Base-by-base conservation (phyloP, 352 stramenopile species). In the Phytophthora foliorum region DNA sequence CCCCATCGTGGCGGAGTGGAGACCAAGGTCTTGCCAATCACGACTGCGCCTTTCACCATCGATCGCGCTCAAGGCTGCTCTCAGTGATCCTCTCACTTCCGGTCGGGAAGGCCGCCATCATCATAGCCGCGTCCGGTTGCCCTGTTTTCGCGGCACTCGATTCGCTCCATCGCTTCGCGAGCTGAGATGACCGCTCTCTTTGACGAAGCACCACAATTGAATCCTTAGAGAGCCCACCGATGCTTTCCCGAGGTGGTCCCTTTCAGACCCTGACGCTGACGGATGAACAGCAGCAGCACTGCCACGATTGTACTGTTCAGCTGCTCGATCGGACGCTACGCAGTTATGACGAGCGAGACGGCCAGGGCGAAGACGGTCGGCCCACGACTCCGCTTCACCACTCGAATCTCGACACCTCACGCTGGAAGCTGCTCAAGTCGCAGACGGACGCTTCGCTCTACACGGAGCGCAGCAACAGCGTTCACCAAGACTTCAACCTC, bases 321-420 rank as follows among this genome's bases (percentile, higher is more conserved):
- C 39, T 77, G 7, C 58, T 77, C 2, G 65, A 77, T 51, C 64
- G 69, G 39, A 77, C 69, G 16, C 48, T 77, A 22, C 69, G 64
- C 53, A 66, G 44, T 31, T 77, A 77, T 29, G 69, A 77, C 42
- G 63, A 77, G 11, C 61, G 67, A 9, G 67, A 71, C 24, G 49
- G 51, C 14, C 58, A 69, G 21, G 16, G 32, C 1, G 19, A 59
- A 22, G 57, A 63, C 24, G 54, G 49, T 38, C 67, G 34, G 4
- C 4, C 61, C 17, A 42, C 41, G 3, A 16, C 51, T 29, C 53
- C 45, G 24, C 49, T 17, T 2, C 63, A 70, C 34, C 69, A 77
- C 14, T 46, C 48, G 5, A 69, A 70, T 14, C 57, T 73, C 8
- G 53, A 74, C 55, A 74, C 25, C n/a, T 67, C 54, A 2, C 57